Base-by-base conservation (phyloP, 1,139 yeast genomes). In the Geotrichum reessii region DNA sequence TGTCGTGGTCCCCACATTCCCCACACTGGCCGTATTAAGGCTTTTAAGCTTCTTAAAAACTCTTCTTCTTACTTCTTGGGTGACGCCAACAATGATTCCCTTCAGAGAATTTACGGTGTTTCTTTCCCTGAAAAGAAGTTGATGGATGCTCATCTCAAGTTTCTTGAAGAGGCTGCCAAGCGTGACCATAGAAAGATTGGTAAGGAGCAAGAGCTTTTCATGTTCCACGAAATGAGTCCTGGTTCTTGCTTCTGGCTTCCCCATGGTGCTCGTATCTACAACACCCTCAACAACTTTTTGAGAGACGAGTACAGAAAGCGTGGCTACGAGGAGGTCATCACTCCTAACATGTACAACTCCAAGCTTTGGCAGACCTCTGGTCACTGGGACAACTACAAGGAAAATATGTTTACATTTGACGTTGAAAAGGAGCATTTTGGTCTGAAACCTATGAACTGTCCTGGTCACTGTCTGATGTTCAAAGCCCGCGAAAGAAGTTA, bases 1-100 rank as follows among this genome's bases (percentile, higher is more conserved):
- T 95, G 99, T 82, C 81, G 89, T 62, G 99, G 99, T 67, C 99
- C 99, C 55, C 99, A 95, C 73, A 87, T 95, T 65, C 97, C 98
- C 62, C 96, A 93, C 76, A 91, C 99, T 51, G 99, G 99, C 64
- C 87, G 88, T 74, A 90, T 95, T 70, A 95, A 95, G 81, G 88
- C 97, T 53, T 85, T 92, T 78, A 93, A 93, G 76, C 83, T 95
- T 56, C 81, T 95, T 76, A 95, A 95, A 78, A 93, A 93, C 79
- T 93, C 98, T 27, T 86, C 98, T 1, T 91, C 97, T 56, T 95
- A 95, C 78, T 95, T 95, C 81, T 78, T 91, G 71, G 99, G 98
- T 75, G 97, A 93, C 69, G 77, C 96, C 58, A 79, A 79, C 66
- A 93, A 95, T 72, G 99, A 95, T 73, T 91, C 98, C 17, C 81